Percentiles rank a stretch among this genome's conserved stretches.
Conservation (phyloP, 768 basidiomycete genomes). For the Lactifluus piperatus region DNA sequence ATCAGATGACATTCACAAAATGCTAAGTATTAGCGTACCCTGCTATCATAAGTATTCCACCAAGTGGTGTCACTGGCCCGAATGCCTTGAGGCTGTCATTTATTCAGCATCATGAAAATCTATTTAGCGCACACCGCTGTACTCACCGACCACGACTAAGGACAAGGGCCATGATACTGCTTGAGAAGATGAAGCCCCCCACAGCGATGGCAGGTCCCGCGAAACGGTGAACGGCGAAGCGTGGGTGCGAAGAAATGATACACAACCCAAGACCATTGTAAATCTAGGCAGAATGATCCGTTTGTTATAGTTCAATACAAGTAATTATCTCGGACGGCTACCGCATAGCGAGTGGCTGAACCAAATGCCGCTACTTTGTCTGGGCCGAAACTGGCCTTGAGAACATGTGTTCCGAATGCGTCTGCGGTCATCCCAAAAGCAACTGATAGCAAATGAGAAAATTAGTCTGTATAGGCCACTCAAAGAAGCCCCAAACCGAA, state of each 20-base stretch:
- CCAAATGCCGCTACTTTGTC: constrained; percentile 52
- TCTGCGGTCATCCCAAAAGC: constrained; percentile 47
- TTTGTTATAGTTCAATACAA: background rate
- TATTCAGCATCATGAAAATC: background rate
- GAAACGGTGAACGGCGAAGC: constrained; percentile 50
- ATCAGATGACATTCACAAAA: background rate
- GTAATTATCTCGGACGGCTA: constrained; percentile 23
- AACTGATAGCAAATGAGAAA: constrained; percentile 23
- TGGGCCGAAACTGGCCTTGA: constrained; percentile 41
- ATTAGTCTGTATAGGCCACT: background rate
- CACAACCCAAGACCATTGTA: constrained; percentile 62
- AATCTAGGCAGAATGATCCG: constrained; percentile 33
- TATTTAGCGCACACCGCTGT: background rate
- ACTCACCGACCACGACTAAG: constrained; percentile 38
- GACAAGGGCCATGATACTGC: constrained; percentile 49
- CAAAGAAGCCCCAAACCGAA: constrained; percentile 1
- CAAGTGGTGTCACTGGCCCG: constrained; percentile 61
- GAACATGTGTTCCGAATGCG: constrained; percentile 62
- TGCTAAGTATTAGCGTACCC: constrained; percentile 43
- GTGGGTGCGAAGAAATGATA: constrained; percentile 52
- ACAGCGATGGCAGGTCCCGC: constrained; percentile 57
- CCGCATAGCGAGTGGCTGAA: constrained; percentile 56
- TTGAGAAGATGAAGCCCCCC: constrained; percentile 54
- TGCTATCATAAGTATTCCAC: constrained; percentile 54
- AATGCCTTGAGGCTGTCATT: constrained; percentile 38